A percentile compares a stretch with the other conserved stretches of the same genome.
Conservation (phyloP, 202 grass and related monocot species). For the Schoenoplectus tabernaemontani region DNA sequence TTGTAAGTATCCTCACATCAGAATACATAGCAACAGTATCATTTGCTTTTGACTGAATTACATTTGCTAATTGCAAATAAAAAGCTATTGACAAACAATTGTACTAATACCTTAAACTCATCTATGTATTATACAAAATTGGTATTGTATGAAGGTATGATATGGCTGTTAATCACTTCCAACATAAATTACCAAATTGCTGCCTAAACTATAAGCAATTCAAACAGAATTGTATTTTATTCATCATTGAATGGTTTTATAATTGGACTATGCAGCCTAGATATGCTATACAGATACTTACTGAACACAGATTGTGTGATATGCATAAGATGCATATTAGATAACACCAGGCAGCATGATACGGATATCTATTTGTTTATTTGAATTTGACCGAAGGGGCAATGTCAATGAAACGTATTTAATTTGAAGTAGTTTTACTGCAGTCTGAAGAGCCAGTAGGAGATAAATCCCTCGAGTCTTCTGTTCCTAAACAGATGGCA, state of each 20-base stretch:
- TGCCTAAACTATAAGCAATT: neutral
- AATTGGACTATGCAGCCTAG: neutral
- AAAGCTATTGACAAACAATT: neutral
- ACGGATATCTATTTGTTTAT: neutral
- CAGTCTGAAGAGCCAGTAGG: constrained; percentile 27
- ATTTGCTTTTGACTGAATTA: neutral
- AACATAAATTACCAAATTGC: neutral
- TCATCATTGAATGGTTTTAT: neutral
- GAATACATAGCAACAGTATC: neutral
- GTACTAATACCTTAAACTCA: neutral
- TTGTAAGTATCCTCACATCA: neutral
- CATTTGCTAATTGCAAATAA: neutral
- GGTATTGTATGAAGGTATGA: neutral
- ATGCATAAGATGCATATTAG: neutral
- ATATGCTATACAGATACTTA: too few relatives aligned
- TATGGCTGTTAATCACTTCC: neutral
- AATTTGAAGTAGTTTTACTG: constrained; percentile 13
- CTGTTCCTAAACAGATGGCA: constrained; percentile 42
- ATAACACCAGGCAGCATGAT: neutral
- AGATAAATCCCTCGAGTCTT: constrained; percentile 47
- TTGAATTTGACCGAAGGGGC: neutral
- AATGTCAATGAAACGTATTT: neutral
- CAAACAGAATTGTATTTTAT: neutral
- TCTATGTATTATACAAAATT: neutral
- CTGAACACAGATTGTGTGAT: neutral